These are phyloP conservation scores for Camellia sinensis DNA, from an alignment of 148 eudicot genomes.

Conservation along the genomic window DNA sequence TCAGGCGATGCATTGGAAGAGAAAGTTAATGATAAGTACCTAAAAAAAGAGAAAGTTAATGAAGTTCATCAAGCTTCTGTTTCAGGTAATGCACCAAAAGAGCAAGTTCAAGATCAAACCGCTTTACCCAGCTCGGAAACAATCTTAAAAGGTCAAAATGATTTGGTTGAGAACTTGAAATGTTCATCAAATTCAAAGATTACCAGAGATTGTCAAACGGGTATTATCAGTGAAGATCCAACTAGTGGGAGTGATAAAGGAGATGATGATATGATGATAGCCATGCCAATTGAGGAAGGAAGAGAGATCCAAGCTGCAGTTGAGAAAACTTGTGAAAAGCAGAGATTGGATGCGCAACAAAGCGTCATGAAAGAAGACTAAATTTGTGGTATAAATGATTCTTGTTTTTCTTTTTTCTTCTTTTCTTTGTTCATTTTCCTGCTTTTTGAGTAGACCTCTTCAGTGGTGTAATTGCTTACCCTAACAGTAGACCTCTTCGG, in stretches of 20 bases:
- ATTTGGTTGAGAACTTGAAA: constrained; percentile 15
- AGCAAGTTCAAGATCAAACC: constrained; percentile 12
- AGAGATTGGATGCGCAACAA: constrained; percentile 7
- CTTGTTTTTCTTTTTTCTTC: neutral
- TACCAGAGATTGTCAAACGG: neutral
- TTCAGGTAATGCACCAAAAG: constrained; percentile 20
- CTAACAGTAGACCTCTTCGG: neutral
- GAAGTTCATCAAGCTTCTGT: constrained; percentile 16
- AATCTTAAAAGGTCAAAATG: constrained; percentile 10
- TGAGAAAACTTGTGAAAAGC: constrained; percentile 16
- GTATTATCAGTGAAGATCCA: constrained; percentile 10
- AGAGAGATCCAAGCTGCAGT: constrained; percentile 1
- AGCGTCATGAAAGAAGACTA: neutral
- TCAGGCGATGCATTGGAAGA: constrained; percentile 14
- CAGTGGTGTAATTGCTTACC: neutral
- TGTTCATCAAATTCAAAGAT: constrained; percentile 12
- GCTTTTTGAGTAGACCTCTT: neutral
- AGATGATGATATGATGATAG: neutral
- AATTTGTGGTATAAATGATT: neutral
- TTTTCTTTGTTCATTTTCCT: neutral
- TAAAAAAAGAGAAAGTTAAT: neutral
- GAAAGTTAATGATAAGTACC: constrained; percentile 11
- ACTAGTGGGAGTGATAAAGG: neutral
- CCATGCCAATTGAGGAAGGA: constrained; percentile 6
- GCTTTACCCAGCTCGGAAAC: constrained; percentile 19